Conservation (phyloP, 768 basidiomycete species). For the Naematelia aurantialba region DNA sequence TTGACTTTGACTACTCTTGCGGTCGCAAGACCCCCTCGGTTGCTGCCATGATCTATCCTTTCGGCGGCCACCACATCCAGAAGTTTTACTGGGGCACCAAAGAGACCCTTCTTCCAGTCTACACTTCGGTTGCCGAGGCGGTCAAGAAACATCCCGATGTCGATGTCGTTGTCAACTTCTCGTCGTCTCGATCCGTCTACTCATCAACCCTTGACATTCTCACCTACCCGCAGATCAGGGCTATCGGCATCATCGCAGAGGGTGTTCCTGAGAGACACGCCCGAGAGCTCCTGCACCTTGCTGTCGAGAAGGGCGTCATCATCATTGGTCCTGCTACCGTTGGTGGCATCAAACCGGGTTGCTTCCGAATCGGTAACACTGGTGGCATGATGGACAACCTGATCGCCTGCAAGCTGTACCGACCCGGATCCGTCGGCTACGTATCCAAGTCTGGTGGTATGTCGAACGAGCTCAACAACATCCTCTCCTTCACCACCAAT, state of each 20-base stretch:
- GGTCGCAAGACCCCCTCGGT: constrained; percentile 85
- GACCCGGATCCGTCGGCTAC: constrained; percentile 93
- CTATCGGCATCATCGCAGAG: constrained; percentile 92
- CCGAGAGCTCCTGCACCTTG: constrained; percentile 86
- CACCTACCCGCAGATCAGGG: constrained; percentile 63
- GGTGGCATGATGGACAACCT: constrained; percentile 99
- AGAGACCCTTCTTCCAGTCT: constrained; percentile 96
- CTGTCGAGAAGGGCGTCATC: constrained; percentile 76
- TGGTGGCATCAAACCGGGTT: constrained; percentile 98
- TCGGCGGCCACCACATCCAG: constrained; percentile 99
- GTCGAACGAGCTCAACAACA: constrained; percentile 99
- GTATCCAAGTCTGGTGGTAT: constrained; percentile 99
- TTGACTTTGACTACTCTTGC: constrained; percentile 99
- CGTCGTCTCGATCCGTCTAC: constrained; percentile 88
- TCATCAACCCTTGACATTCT: constrained; percentile 89
- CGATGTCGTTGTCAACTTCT: constrained; percentile 98
- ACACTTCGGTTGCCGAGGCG: constrained; percentile 85
- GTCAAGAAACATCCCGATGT: constrained; percentile 92
- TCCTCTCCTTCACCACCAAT: constrained; percentile 90
- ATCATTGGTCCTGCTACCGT: constrained; percentile 97
- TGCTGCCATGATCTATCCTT: constrained; percentile 99
- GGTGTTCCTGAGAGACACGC: constrained; percentile 98
- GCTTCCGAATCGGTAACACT: constrained; percentile 99
- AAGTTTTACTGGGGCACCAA: constrained; percentile 99
- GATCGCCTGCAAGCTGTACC: constrained; percentile 97